Conservation (phyloP, 2,329 filamentous ascomycete genomes). For the Gliomastix tumulicola region DNA sequence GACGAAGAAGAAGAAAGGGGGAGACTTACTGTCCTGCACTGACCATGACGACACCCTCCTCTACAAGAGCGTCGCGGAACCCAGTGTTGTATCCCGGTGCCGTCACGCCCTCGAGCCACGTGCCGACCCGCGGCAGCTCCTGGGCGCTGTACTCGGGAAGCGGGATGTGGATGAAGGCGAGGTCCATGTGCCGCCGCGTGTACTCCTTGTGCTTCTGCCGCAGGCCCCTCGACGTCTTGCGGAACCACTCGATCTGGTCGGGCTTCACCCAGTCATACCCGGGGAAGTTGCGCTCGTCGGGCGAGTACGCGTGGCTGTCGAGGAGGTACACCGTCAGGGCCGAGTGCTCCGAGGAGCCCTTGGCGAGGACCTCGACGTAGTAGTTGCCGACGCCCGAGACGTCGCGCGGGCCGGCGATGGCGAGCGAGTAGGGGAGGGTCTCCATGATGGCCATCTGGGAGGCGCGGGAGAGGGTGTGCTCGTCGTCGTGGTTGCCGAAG, state of each 20-base stretch:
- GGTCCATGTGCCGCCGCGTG: conserved; percentile 86
- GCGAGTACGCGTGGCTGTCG: conserved; percentile 87
- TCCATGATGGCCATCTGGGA: conserved; percentile 83
- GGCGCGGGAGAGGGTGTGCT: conserved; percentile 69
- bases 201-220: conserved; percentile 78
- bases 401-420: conserved; percentile 72
- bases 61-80: conserved; percentile 84
- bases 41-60: conserved; percentile 79
- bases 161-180: conserved; percentile 97
- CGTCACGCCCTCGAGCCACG: conserved; percentile 77
- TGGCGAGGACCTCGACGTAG: conserved; percentile 80
- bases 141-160: conserved; percentile 75
- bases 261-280: conserved; percentile 98
- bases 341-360: conserved; percentile 73
- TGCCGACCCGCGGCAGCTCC: conserved; percentile 54
- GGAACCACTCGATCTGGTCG: conserved; percentile 93
- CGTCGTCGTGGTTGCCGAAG: conserved; percentile 97
- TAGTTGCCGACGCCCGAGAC: conserved; percentile 95
- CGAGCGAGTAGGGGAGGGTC: conserved; percentile 81
- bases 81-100: conserved; percentile 85
- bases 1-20: neutral
- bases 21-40: conserved; percentile 78
- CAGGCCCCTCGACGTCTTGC: conserved; percentile 63
- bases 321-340: conserved; percentile 92
- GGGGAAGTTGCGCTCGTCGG: conserved; percentile 78